Evolutionary conservation across 202 grass and related monocot genomes (phyloP), one percentile per base, ranked within the genome.

Genomic region (Cymbopogon flexuosus): DNA sequence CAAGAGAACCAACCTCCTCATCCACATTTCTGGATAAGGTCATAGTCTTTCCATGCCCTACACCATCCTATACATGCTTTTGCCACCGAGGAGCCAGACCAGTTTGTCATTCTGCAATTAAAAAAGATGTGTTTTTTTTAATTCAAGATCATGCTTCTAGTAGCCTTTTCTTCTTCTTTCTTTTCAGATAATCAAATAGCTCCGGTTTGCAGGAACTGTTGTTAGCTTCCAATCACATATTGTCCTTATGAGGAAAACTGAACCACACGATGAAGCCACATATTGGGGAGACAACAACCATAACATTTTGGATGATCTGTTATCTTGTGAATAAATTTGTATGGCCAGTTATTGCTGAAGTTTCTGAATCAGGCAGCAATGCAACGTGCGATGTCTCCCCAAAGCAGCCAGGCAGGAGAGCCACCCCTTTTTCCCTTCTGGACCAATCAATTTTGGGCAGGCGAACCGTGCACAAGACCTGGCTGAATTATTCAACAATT

Each of bases 1-100:
- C 64, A 77, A 81, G 65, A 62, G 68, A 62, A 66, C 31, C 31
- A 62, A 22, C 30, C 59, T 42, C 72, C 72, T 85, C 40, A 73
- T 85, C 72, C 14, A 1, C 59, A 49, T 42, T 82, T 85, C 40
- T 51, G 82, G 82, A 81, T 85, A 85, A 85, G 82, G 61, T 68
- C 22, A 61, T 52, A 73, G 72, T 47, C 73, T 82, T 85, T 89
- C 21, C 58, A 72, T 67, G 87, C 39, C 59, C 72, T 85, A 71
- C 72, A 77, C 43, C 59, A 73, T 56, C 51, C 51, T 21, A 56
- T 23, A 0, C 77, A 37, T 51, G 77, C 65, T 72, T 80, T 80
- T 49, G 43, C 69, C 15, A 66, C 80, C 45, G 35, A 83, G 74
- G 22, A 47, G 18, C 27, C 61, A 33, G 62, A 19, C 59, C 61